Evolutionary conservation across 1,284 basidiomycete genomes (phyloP), one percentile per base, ranked within the genome.

Genomic region (Hypsizygus ulmarius): DNA sequence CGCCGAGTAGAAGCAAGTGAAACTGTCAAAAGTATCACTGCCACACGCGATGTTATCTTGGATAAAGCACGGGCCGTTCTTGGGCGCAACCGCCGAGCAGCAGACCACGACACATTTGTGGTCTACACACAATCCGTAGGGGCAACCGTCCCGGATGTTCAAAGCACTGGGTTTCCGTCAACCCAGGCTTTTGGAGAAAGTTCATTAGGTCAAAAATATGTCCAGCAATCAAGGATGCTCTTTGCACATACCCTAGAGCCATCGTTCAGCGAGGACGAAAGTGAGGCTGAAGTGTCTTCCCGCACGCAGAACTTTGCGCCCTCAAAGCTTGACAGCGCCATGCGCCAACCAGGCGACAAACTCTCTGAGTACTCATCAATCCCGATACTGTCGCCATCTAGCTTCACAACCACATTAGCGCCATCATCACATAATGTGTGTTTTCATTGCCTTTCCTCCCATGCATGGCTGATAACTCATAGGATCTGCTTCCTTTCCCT

Each of bases 21-120:
- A 45, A 79, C 76, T 2, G 68, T 87, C 41, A 71, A 72, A 55
- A 69, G 60, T 43, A 60, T 77, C 14, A 59, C 66, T 11, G 70
- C 77, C 37, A 81, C 75, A 3, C 77, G 82, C 5, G 63, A 70
- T 21, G 62, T 52, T 29, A 88, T 87, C 47, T 57, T 83, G 28
- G 68, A 72, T 45, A 76, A 72, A 55, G 86, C 86, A 3, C 71
- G 70, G 43, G 61, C 59, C n/a, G 58, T 86, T 16, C 64, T 83
- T 47, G 65, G 61, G 12, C 21, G 47, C 3, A 18, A 39, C 52
- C 48, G 28, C 47, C 52, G 29, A 43, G 42, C n/a, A 48, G 49
- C 53, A 19, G 52, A 52, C 15, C 43, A 39, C 7, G 45, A 50
- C 7, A 25, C 21, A 12, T 51, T 53, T 8, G 40, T 44, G 11